A percentile compares a stretch with the other conserved stretches of the same genome.
Conservation (phyloP, 2,329 filamentous ascomycete species). For the Xylaria arbuscula region DNA sequence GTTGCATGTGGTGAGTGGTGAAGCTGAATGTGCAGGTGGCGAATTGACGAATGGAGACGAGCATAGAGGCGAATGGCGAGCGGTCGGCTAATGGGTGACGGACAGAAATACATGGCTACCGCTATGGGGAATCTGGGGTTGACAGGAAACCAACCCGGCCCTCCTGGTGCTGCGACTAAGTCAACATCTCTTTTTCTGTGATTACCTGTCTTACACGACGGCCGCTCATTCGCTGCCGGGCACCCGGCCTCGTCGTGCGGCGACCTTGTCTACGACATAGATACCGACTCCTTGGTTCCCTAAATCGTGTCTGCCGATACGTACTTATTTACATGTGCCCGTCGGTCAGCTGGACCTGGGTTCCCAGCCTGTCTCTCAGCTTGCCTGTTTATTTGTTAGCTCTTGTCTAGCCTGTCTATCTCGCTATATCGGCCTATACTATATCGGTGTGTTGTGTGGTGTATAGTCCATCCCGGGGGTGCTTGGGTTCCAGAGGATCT, state of each 20-base stretch:
- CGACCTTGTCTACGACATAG: conserved; percentile 25
- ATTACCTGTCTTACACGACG: conserved; percentile 33
- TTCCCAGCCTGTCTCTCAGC: neutral
- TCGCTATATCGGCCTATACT: neutral
- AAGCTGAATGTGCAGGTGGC: conserved; percentile 27
- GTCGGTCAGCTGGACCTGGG: neutral
- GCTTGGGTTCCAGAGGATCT: conserved; percentile 33
- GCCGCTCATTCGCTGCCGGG: conserved; percentile 23
- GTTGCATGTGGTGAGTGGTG: conserved; percentile 24
- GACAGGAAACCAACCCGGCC: conserved; percentile 26
- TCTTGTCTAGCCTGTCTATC: conserved; percentile 1
- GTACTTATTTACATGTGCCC: neutral
- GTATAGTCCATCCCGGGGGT: conserved; percentile 18
- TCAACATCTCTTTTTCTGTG: conserved; percentile 31
- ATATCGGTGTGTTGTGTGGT: conserved; percentile 14
- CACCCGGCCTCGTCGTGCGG: conserved; percentile 26
- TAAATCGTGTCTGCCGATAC: conserved; percentile 1
- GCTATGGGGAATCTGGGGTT: conserved; percentile 32
- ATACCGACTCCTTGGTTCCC: conserved; percentile 18
- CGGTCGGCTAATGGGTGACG: neutral
- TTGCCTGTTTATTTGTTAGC: neutral
- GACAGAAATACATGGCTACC: conserved; percentile 15
- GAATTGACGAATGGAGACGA: conserved; percentile 12
- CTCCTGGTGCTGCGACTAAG: conserved; percentile 28
- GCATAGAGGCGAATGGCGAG: neutral